Base-by-base conservation (phyloP, 176 grass and related monocot genomes). In the Juncus inflexus region DNA sequence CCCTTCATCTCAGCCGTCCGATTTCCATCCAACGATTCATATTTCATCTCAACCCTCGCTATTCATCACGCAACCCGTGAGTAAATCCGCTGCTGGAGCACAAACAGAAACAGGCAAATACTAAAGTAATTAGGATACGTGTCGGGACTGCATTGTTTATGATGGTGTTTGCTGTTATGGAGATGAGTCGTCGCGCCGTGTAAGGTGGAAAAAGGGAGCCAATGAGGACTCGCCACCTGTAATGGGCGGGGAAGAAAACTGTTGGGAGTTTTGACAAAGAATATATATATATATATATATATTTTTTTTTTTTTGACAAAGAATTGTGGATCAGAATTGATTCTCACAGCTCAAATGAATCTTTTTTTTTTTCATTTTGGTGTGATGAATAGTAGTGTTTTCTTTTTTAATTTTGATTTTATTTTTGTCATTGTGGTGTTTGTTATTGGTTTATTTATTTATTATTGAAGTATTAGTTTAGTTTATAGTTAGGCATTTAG, bases 111-210 rank as follows among this genome's bases (percentile, higher is more conserved):
- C n/a, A n/a, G n/a, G n/a, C n/a, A n/a, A n/a, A n/a, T n/a, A n/a
- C n/a, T n/a, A n/a, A n/a, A n/a, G n/a, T n/a, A n/a, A n/a, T n/a
- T n/a, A 5, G 6, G 12, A 54, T 40, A 77, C 74, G 74, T 77
- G 40, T 6, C 51, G 3, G 0, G 2, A 3, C 19, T 4, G 14
- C 55, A 69, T 77, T 77, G 64, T 64, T 50, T 39, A 3, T 11
- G 9, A 2, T 0, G 11, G 36, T 61, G 50, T 40, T 28, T 2
- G 54, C 74, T 69, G 74, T 77, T 77, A 1, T 0, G 47, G 60
- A 50, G 13, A 5, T 15, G 0, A 8, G 74, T 77, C 74, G 74
- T 67, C 53, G 74, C 55, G 74, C 55, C 64, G 62, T 69, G 74
- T 61, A 38, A 15, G 12, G 8, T 15, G 53, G 16, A 16, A 50